Evolutionary conservation across 2,329 filamentous ascomycete genomes (phyloP).

Genomic region (Cladosporium cucumerinum): DNA sequence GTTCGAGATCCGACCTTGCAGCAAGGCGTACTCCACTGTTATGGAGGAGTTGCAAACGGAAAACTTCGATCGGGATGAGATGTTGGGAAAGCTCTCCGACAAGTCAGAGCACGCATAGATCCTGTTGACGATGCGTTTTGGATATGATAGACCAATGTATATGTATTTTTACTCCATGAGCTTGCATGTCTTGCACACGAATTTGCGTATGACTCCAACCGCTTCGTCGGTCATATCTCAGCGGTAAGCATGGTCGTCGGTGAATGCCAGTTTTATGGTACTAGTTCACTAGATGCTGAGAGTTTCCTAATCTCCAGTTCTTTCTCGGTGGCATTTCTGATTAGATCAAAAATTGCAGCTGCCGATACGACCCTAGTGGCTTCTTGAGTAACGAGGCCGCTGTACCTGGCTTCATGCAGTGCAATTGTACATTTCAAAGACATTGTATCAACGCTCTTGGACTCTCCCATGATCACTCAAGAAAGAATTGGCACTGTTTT

Average conservation of each 20-base stretch:
- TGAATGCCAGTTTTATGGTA: neutral
- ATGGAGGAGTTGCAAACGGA: conserved; percentile 14
- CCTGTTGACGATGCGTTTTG: neutral
- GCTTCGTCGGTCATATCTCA: neutral
- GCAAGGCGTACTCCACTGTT: conserved; percentile 40
- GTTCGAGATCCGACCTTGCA: conserved; percentile 43
- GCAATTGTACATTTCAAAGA: no score
- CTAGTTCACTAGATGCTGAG: no score
- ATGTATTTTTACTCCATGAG: neutral
- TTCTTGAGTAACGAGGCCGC: no score
- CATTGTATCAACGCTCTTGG: no score
- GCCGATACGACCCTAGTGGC: no score
- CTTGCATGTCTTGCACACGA: neutral
- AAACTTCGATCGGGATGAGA: conserved; percentile 10
- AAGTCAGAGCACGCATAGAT: neutral
- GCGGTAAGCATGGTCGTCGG: neutral
- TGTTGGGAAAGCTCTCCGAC: conserved; percentile 1
- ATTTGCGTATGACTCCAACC: neutral
- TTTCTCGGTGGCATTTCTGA: no score
- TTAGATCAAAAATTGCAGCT: no score
- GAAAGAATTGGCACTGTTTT: no score
- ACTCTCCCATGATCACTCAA: no score
- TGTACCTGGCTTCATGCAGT: no score
- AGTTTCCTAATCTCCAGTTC: no score
- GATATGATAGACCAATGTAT: neutral